Percentiles rank a stretch among this genome's conserved stretches.
These are phyloP conservation scores for Fraxinus ornus DNA, from an alignment of 305 asterid species.

Conservation along the genomic window DNA sequence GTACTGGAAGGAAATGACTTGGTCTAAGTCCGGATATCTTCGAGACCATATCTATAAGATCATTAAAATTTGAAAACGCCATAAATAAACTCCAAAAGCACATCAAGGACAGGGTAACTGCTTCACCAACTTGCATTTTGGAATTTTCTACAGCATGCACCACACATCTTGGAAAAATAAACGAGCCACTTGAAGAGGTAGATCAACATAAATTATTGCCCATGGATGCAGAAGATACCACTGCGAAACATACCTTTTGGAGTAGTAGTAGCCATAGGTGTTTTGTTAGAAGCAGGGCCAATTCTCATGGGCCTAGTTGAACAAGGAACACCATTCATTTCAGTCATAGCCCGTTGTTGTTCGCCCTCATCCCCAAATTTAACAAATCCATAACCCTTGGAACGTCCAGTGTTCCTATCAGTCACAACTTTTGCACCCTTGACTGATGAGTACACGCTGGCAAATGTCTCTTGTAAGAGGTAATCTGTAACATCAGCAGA, in stretches of 20 bases:
- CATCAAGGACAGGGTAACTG: slow-evolving; percentile 36
- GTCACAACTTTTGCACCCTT: slow-evolving; percentile 82
- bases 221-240: slow-evolving; percentile 9
- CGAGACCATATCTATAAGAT: slow-evolving; percentile 42
- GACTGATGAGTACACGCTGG: slow-evolving; percentile 56
- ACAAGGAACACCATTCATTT: slow-evolving; percentile 79
- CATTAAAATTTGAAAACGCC: slow-evolving; percentile 43
- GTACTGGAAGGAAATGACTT: slow-evolving; percentile 56
- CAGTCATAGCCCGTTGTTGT: slow-evolving; percentile 74
- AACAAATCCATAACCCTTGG: slow-evolving; percentile 88
- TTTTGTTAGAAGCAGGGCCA: slow-evolving; percentile 85
- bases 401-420: slow-evolving; percentile 74
- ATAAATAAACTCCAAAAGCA: slow-evolving; percentile 34
- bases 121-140: slow-evolving; percentile 26
- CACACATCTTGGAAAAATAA: slow-evolving; percentile 26
- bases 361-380: slow-evolving; percentile 80
- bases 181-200: slow-evolving; percentile 10
- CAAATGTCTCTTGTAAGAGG: slow-evolving; percentile 63
- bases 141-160: slow-evolving; percentile 31
- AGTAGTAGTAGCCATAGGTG: slow-evolving; percentile 47
- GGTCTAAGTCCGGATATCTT: slow-evolving; percentile 46
- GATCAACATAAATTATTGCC: slow-evolving; percentile 16
- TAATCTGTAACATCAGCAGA: slow-evolving; percentile 84
- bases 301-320: slow-evolving; percentile 83
- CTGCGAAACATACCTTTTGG: slow-evolving; percentile 51